These are phyloP conservation scores for Onygenales sp. DNA, from an alignment of 2,329 filamentous ascomycete genomes.

Conservation along the genomic window DNA sequence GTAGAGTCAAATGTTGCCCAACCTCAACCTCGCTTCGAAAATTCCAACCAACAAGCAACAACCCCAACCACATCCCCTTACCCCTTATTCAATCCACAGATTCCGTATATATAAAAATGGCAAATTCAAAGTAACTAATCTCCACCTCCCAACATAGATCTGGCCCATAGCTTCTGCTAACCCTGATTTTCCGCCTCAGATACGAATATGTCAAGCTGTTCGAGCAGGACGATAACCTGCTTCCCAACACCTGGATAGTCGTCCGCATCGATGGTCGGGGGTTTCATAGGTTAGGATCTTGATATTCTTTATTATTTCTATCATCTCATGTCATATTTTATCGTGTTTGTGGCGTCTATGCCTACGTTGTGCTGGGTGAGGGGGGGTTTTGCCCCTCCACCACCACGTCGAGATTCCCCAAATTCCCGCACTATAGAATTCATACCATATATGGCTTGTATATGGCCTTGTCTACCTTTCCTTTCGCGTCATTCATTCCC, in stretches of 20 bases:
- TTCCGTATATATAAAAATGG: conserved; percentile 7
- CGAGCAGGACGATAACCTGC: conserved; percentile 68
- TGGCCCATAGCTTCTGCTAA: not conserved
- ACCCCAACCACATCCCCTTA: not conserved
- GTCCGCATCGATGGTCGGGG: conserved; percentile 87
- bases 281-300: conserved; percentile 67
- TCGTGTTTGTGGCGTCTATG: not conserved
- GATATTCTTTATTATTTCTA: conserved; percentile 5
- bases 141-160: not conserved
- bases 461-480: too few relatives aligned
- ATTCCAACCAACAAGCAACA: not conserved
- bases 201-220: conserved; percentile 92
- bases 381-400: too few relatives aligned
- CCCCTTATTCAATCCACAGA: not conserved
- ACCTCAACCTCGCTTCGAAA: too few relatives aligned
- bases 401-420: too few relatives aligned
- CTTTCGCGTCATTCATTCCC: not conserved
- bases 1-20: too few relatives aligned
- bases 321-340: not conserved
- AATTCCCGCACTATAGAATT: too few relatives aligned
- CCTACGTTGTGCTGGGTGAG: not conserved
- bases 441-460: too few relatives aligned
- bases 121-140: conserved; percentile 14
- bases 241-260: conserved; percentile 93
- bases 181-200: conserved; percentile 36